Evolutionary conservation across 2,329 filamentous ascomycete genomes (phyloP), one percentile per base, ranked within the genome.

Genomic region (Botrytis fabae): DNA sequence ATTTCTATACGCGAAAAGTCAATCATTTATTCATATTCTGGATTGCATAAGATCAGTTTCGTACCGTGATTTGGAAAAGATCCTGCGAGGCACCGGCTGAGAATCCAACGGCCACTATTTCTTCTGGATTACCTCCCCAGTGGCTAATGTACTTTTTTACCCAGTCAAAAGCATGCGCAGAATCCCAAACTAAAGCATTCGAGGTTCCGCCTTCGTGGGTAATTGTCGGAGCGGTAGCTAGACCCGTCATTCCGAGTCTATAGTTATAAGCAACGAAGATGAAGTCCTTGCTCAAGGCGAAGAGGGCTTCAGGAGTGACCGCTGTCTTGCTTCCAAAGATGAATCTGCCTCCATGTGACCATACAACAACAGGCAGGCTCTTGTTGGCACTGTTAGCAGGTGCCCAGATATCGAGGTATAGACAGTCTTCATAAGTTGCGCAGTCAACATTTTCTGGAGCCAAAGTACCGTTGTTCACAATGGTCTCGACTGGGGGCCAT

Each of bases 101-200:
- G 75, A 86, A 84, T 5, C 85, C 86, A 81, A 85, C 84, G 3
- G 83, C 85, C 2, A 83, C 86, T 10, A 87, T 83, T 1, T 80
- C 75, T n/a, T 78, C 78, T 4, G 82, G 80, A 72, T 87, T 83
- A n/a, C 86, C 86, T 20, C 84, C 83, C 7, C 87, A 78, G 1
- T 83, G 78, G 20, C 75, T 68, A 66, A 86, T 84, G 73, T 86
- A 82, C 69, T 84, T 80, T 70, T 84, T 82, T 1, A 85, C 83
- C 85, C 85, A 87, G 72, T 85, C 78, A 32, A 87, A 81, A 2
- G 83, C 82, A 5, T 83, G 80, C 74, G 85, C 83, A 74, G 85
- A 84, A 76, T 83, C 82, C 44, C 84, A 79, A 40, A 79, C 59
- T 18, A 71, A 73, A 35, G 71, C 63, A 46, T 78, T 78, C 4